Evolutionary conservation across 2,329 filamentous ascomycete species (phyloP).

Genomic region (Trichoderma hamatum): DNA sequence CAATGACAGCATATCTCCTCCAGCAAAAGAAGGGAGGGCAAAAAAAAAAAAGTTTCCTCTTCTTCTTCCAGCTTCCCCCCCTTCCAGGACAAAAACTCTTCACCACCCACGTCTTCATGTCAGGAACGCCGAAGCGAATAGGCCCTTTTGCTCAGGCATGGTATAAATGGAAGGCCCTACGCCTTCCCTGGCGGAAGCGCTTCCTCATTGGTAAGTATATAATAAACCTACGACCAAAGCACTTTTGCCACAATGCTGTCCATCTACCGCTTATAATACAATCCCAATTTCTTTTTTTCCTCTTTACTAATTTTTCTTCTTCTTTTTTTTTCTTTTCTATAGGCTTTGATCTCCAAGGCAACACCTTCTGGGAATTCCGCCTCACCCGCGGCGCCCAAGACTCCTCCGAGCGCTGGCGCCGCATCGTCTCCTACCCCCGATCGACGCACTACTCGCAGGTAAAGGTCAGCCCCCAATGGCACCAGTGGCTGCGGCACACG

Average conservation of each 20-base stretch:
- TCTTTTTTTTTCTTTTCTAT: neutral
- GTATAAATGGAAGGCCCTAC: conserved; percentile 65
- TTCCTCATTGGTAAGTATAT: conserved; percentile 60
- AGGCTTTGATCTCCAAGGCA: conserved; percentile 67
- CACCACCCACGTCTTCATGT: conserved; percentile 35
- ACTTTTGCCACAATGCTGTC: neutral
- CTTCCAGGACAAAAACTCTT: neutral
- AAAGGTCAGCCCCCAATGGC: conserved; percentile 64
- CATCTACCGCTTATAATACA: neutral
- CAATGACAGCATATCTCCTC: neutral
- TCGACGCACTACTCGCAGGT: conserved; percentile 58
- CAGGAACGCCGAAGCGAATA: conserved; percentile 41
- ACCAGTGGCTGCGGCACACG: conserved; percentile 69
- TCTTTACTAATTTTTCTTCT: no score
- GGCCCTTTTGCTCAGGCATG: conserved; percentile 49
- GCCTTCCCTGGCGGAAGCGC: conserved; percentile 65
- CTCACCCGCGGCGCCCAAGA: conserved; percentile 47
- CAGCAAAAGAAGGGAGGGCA: neutral
- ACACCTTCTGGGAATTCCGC: conserved; percentile 71
- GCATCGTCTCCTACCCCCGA: conserved; percentile 63
- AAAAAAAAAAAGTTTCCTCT: neutral
- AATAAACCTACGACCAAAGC: neutral
- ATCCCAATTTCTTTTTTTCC: neutral
- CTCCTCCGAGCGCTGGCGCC: conserved; percentile 54
- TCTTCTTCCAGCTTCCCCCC: neutral